Evolutionary conservation across 305 asterid genomes (phyloP), one percentile per base, ranked within the genome.

Genomic region (Solanum hybrid): DNA sequence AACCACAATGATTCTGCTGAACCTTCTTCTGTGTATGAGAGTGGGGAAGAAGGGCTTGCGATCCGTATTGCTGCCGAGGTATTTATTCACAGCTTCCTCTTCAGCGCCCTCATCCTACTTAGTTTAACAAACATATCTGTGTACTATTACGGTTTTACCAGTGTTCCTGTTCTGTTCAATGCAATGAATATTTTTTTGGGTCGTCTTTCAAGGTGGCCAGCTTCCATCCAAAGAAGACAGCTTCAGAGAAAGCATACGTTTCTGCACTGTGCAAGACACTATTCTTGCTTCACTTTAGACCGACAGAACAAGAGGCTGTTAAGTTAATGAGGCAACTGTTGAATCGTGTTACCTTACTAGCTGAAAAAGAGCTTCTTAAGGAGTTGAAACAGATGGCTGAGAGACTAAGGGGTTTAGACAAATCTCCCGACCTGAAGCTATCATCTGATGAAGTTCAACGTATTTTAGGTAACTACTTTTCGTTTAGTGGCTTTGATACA

Each of bases 31-130:
- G 94, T 92, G 91, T 91, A 92, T 85, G 96, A 94, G 92, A 91
- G 94, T 90, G 98, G 98, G 76, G 97, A 97, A 91, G 99, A 96
- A 94, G 99, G 98, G 79, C 97, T 97, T 22, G 99, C 98, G 26
- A 90, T 97, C 89, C 96, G 95, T 90, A 94, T 97, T 51, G 98
- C 97, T 27, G 93, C 92, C 31, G 99, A 97, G 98, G 99, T 97
- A 95, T n/a, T 42, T 86, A 80, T 40, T 75, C 87, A 85, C 76
- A 32, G 42, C n/a, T 85, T 51, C 31, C 22, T 19, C 22, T 91
- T 89, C 32, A 37, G 56, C 80, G 6, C 77, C 71, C 45, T 85
- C 71, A 85, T 31, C 71, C 27, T 56, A 32, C 13, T 10, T 85
- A 56, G 31, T 32, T 78, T 51, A 38, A 78, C 3, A 2, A 72